phyloP scores from a whole-genome alignment of 208 protist species.

The Kentomonas sorsogonicus region DNA sequence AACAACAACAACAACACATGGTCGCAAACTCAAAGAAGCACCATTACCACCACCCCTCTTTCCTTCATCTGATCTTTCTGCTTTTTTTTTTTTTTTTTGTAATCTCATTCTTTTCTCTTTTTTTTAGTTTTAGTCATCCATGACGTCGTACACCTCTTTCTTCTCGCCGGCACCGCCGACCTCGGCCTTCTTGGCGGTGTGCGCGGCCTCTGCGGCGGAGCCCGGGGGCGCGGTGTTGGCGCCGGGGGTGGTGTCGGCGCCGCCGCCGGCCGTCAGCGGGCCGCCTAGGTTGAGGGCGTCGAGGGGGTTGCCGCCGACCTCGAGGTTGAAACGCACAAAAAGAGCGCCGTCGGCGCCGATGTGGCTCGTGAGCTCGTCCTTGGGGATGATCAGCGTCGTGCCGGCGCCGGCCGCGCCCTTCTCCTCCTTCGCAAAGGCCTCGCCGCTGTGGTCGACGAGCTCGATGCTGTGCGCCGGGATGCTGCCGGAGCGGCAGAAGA shows the following conservation, averaged over 20 bases:
- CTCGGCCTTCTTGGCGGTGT: neutral
- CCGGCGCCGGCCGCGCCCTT: conserved; percentile 31
- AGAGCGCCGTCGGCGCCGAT: conserved; percentile 29
- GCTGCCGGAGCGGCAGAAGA: conserved; percentile 61
- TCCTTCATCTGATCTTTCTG: neutral
- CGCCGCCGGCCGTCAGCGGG: no score
- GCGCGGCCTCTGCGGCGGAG: neutral
- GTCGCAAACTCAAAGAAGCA: conserved; percentile 2
- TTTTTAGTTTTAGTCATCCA: conserved; percentile 55
- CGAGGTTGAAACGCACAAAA: conserved; percentile 39
- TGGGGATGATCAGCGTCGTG: conserved; percentile 46
- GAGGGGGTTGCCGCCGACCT: conserved; percentile 46
- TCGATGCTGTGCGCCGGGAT: conserved; percentile 74
- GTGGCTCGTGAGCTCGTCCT: conserved; percentile 25
- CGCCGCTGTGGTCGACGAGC: conserved; percentile 35
- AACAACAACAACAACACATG: neutral
- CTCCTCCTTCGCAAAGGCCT: conserved; percentile 30
- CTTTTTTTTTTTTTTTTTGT: conserved; percentile 10
- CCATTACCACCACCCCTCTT: neutral
- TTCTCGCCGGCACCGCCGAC: conserved; percentile 22
- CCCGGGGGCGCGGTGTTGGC: neutral
- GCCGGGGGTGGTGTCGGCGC: conserved; percentile 14
- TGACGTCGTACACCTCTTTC: conserved; percentile 49
- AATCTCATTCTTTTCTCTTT: conserved; percentile 6
- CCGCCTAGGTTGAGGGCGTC: no score